Evolutionary conservation across 179 eudicot species (phyloP).

Genomic region (Beta corolliflora): DNA sequence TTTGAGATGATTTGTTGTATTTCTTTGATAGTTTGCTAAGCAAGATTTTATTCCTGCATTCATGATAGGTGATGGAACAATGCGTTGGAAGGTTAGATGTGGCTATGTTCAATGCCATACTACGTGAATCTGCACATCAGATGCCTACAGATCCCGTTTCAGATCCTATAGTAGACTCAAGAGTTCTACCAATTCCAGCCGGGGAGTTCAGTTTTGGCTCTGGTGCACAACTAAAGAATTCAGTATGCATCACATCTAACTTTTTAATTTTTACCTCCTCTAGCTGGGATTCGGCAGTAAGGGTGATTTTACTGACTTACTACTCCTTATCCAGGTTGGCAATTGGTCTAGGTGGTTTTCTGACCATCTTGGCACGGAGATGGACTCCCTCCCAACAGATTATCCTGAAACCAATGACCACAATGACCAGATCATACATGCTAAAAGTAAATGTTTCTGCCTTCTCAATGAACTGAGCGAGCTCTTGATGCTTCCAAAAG

Average conservation of each 20-base stretch:
- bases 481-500: constrained; percentile 95
- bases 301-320: not conserved
- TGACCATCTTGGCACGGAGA: constrained; percentile 52
- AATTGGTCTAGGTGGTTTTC: constrained; percentile 80
- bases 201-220: constrained; percentile 96
- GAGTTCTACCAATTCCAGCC: constrained; percentile 89
- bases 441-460: constrained; percentile 52
- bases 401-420: constrained; percentile 26
- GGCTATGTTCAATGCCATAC: constrained; percentile 97
- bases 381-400: constrained; percentile 31
- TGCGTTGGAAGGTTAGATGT: constrained; percentile 83
- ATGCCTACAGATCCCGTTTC: constrained; percentile 96
- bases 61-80: constrained; percentile 80
- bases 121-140: constrained; percentile 85
- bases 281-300: not conserved
- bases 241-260: constrained; percentile 47
- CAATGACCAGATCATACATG: constrained; percentile 28
- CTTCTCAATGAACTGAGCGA: constrained; percentile 84
- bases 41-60: not conserved
- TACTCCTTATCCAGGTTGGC: constrained; percentile 57
- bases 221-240: constrained; percentile 94
- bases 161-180: constrained; percentile 84
- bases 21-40: not conserved
- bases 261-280: not conserved
- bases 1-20: not conserved